These are phyloP conservation scores for Dothistroma pini DNA, from an alignment of 2,329 filamentous ascomycete species.

Conservation along the genomic window DNA sequence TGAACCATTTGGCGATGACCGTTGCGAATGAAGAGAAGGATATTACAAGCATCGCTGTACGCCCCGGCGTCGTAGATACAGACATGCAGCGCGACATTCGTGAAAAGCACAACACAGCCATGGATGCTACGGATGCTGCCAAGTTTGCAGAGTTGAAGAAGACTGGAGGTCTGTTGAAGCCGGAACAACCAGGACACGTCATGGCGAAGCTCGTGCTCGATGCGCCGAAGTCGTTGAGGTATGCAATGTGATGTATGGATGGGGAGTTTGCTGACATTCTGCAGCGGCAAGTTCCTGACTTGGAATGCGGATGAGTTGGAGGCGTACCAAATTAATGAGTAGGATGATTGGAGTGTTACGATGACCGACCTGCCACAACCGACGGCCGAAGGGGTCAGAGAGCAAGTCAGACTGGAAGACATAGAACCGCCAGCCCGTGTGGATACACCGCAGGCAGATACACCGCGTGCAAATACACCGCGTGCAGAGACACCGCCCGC, in stretches of 20 bases:
- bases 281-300: slow-evolving; percentile 67
- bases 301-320: slow-evolving; percentile 42
- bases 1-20: slow-evolving; percentile 74
- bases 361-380: neutral
- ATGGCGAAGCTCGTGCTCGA: slow-evolving; percentile 73
- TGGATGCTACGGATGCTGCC: slow-evolving; percentile 56
- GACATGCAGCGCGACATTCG: slow-evolving; percentile 85
- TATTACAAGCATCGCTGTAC: slow-evolving; percentile 67
- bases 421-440: neutral
- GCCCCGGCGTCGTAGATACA: slow-evolving; percentile 81
- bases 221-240: slow-evolving; percentile 60
- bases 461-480: neutral
- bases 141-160: slow-evolving; percentile 69
- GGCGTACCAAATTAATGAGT: slow-evolving; percentile 28
- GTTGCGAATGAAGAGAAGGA: slow-evolving; percentile 72
- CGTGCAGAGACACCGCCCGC: neutral
- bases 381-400: neutral
- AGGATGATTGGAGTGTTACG: neutral
- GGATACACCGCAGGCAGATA: neutral
- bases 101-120: slow-evolving; percentile 61
- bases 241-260: neutral
- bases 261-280: neutral
- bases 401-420: neutral
- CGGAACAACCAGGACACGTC: slow-evolving; percentile 76
- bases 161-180: slow-evolving; percentile 65